Evolutionary conservation across 352 stramenopile genomes (phyloP).

Genomic region (Nothophytophthora sp.): DNA sequence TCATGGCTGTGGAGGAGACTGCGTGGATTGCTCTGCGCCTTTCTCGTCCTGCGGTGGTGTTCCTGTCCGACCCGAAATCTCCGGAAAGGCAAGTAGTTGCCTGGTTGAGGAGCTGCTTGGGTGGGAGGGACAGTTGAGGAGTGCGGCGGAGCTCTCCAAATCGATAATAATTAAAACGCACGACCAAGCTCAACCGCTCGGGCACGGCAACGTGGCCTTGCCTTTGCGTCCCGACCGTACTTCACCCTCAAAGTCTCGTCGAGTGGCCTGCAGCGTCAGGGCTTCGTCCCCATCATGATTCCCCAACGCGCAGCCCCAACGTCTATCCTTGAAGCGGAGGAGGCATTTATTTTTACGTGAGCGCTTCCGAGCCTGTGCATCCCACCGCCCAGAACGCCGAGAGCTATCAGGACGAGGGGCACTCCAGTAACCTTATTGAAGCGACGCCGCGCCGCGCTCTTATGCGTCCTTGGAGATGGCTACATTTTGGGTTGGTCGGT

Average conservation of each 20-base stretch:
- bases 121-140: too few species aligned
- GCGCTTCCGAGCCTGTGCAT: constrained; percentile 19
- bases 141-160: constrained; percentile 18
- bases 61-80: too few species aligned
- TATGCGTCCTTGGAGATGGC: background rate
- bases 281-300: constrained; percentile 10
- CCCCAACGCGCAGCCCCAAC: background rate
- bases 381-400: constrained; percentile 19
- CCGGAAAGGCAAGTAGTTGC: too few species aligned
- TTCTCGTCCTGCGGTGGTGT: too few species aligned
- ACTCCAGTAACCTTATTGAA: too few species aligned
- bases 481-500: too few species aligned
- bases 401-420: constrained; percentile 2
- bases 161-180: constrained; percentile 21
- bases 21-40: too few species aligned
- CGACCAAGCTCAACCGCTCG: background rate
- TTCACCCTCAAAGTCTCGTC: constrained; percentile 13
- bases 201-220: background rate
- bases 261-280: background rate
- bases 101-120: too few species aligned
- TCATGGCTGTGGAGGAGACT: too few species aligned
- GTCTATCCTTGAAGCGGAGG: constrained; percentile 3
- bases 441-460: too few species aligned
- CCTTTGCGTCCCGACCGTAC: constrained; percentile 10
- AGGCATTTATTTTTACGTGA: constrained; percentile 19